Percentiles rank a stretch among this genome's conserved stretches.
These are phyloP conservation scores for Metschnikowia matae DNA, from an alignment of 805 yeast species.

Conservation along the genomic window DNA sequence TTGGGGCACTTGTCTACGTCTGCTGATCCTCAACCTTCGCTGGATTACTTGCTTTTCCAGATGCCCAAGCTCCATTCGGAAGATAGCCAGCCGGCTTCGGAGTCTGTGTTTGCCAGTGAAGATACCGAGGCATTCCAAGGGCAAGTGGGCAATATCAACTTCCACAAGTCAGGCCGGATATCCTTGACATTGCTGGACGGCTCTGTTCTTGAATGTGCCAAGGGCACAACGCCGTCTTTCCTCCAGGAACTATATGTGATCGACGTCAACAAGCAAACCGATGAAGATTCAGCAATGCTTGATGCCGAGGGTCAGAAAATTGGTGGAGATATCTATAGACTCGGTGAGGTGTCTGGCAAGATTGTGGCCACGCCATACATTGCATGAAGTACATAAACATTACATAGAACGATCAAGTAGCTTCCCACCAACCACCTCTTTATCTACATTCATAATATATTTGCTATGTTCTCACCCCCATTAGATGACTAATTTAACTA, in stretches of 20 bases:
- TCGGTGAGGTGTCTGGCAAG: conserved; percentile 17
- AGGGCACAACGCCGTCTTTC: conserved; percentile 66
- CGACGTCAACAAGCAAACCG: conserved; percentile 31
- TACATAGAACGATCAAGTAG: background rate
- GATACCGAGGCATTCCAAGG: conserved; percentile 38
- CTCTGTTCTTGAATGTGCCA: conserved; percentile 57
- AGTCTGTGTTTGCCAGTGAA: conserved; percentile 9
- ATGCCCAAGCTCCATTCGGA: conserved; percentile 46
- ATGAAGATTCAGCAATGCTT: conserved; percentile 23
- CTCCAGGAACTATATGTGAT: conserved; percentile 68
- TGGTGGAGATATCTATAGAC: conserved; percentile 15
- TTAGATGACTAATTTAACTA: too few relatives aligned
- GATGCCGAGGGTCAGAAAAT: conserved; percentile 16
- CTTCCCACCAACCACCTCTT: too few relatives aligned
- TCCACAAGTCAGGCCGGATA: conserved; percentile 80
- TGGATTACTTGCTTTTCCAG: conserved; percentile 41
- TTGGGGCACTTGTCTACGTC: conserved; percentile 20
- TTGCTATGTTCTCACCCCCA: too few relatives aligned
- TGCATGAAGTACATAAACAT: background rate
- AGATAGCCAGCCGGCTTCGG: conserved; percentile 19
- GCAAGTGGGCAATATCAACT: conserved; percentile 64
- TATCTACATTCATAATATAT: too few relatives aligned
- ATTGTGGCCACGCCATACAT: conserved; percentile 19
- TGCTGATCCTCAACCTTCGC: conserved; percentile 7
- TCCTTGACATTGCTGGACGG: conserved; percentile 71